Evolutionary conservation across 306 rosid genomes (phyloP), one percentile per base, ranked within the genome.

Genomic region (Vigna trinervia): DNA sequence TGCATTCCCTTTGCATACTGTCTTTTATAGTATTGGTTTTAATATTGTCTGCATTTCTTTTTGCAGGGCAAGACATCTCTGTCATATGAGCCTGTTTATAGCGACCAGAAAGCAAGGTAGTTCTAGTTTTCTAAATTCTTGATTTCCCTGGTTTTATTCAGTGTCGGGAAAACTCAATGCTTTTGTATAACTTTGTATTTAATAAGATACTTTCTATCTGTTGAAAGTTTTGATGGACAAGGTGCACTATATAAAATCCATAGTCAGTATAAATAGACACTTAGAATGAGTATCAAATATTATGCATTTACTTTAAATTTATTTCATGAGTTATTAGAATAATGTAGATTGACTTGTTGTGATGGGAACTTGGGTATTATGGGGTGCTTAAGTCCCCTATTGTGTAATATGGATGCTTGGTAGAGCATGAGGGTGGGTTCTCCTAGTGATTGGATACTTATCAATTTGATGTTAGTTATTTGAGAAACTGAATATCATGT

Each of bases 81-180:
- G 45, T 36, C 86, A 28, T 85, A 85, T 65, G 84, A 85, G 59
- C 82, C 88, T 15, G 86, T 85, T 64, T 85, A 85, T 65, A 85
- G 88, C 75, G 88, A 85, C 45, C 56, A 56, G 38, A 77, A 82
- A 64, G 86, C 88, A 66, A 82, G 84, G 88, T 85, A 70, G 48
- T 32, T 59, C 50, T n/a, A 74, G 28, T 60, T 78, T 66, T 57
- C 69, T 51, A 75, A 64, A 65, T 54, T 51, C 30, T 14, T 76
- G 28, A 20, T 62, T 69, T 14, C 4, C n/a, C 20, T 45, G 56
- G 39, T 75, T 51, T 23, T 68, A 48, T 68, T 30, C 45, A 43
- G 52, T 56, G 43, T 58, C 36, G 0, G 57, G 30, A 66, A 74
- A 63, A 34, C 17, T 32, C 9, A 58, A 74, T 36, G 28, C 46